Base-by-base conservation (phyloP, 352 stramenopile species). In the Phytopythium litorale region DNA sequence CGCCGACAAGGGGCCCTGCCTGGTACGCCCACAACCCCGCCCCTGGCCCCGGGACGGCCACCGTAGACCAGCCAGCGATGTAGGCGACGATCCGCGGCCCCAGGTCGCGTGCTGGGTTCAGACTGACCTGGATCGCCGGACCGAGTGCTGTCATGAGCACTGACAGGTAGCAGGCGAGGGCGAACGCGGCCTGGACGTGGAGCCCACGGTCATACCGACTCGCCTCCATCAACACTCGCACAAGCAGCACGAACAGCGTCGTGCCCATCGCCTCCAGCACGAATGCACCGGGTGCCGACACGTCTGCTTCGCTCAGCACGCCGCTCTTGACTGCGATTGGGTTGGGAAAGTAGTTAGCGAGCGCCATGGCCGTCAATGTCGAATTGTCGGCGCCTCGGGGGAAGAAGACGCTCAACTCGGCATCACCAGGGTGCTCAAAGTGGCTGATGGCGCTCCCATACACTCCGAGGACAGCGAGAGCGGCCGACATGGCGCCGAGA, bases 91-190 rank as follows among this genome's bases (percentile, higher is more conserved):
- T 62, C 19, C 81, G 66, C 38, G 84, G 82, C 1, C 86, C 86
- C 58, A 95, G 87, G 64, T 95, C 86, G 42, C 86, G 73, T 11
- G 81, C 84, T 15, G 84, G 87, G 59, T 94, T 96, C 51, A 92
- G 74, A 58, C 79, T 76, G 16, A 78, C 81, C 58, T 92, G 82
- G 0, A 82, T 90, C 40, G 94, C 68, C 1, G 87, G 83, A 0
- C 81, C 81, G 42, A 88, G 62, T 18, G 82, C 57, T 55, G 70
- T 67, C 54, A 88, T 84, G 4, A 94, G 32, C 7, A 65, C 53
- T 38, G 79, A 66, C 18, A 93, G 60, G 1, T 73, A 77, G 45
- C 70, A 56, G 40, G 84, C 84, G 42, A 93, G 76, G 25, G 83
- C 74, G 32, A 87, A 67, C 15, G 84, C 67, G 30, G 76, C 70